Evolutionary conservation across 768 basidiomycete genomes (phyloP), one percentile per base, ranked within the genome.

Genomic region (Phaeolepiota aurea): DNA sequence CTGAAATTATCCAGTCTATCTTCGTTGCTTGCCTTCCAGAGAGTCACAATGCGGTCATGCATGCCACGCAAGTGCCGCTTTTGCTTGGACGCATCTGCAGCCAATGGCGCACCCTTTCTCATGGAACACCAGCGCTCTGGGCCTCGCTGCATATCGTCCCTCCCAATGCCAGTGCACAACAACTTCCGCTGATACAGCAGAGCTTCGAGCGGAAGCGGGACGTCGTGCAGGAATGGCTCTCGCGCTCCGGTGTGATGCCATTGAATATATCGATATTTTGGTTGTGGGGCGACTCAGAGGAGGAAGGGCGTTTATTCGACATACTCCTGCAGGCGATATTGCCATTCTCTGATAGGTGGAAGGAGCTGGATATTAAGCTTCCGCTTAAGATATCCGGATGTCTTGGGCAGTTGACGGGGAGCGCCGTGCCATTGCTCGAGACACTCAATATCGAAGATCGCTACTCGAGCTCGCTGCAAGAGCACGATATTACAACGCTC

Each of bases 71-170:
- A 38, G 54, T 55, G 5, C 57, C 54, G 1, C 43, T 55, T 10
- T 52, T 57, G 10, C 48, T 57, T 14, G 57, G 55, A 14, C 52
- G 55, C 16, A 47, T 55, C 20, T 59, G 55, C 47, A 54, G 55
- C 47, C 45, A 52, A 32, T 58, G 56, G 56, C 46, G 54, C 13
- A 47, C 49, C 15, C 47, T 54, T 20, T 47, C 53, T 3, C 42
- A 56, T 16, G 44, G 42, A 16, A 58, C 54, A 2, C 53, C 53
- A 1, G 51, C 50, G 42, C 33, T 58, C n/a, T 58, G 54, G 56
- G 42, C 53, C 13, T 48, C 48, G 13, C 45, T 58, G 13, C 56
- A 58, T 34, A 52, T 58, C 34, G 53, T 54, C 3, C 54, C 54
- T 1, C 56, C 54, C 16, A 52, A 51, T 30, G 48, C 53, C 38